Evolutionary conservation across 495 filamentous ascomycete species (phyloP), one percentile per base, ranked within the genome.

Genomic region (Aspergillus nanangensis): DNA sequence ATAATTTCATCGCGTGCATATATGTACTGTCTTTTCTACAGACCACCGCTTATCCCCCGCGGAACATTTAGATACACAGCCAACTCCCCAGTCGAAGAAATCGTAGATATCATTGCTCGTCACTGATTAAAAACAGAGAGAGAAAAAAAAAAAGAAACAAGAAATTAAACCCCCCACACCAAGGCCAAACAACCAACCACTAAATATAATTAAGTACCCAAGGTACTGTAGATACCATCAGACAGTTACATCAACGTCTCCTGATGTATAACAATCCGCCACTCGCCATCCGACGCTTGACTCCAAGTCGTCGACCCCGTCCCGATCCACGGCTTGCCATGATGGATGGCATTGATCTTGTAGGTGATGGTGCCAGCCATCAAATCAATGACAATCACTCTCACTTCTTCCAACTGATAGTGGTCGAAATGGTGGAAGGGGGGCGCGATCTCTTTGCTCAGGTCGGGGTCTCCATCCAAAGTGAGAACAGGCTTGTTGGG

Each of bases 261-360:
- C 34, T 63, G 60, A 45, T 74, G 70, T 5, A 45, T 47, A 13
- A 61, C 59, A 22, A 74, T 46, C 34, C 60, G 53, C 70, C 70
- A 74, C 47, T 74, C 70, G 8, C 70, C 70, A 48, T 74, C 70
- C 2, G 65, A 66, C 3, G 53, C 70, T 52, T 74, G 70, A 15
- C 65, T 65, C 70, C 70, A 74, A 3, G 70, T 74, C 24, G 63
- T 65, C 24, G 65, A 66, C 19, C 60, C 62, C 9, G 60, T 65
- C 1, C 59, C 66, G 10, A 46, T 53, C 27, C 65, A 71, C 34
- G 55, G 45, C 18, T 52, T 54, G 15, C 60, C 47, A 2, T 58
- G 59, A 3, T 58, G 34, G 13, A 54, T 38, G 1, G 67, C 67
- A 11, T 58, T 55, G 29, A 71, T 50, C 33, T 55, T 55, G 40